phyloP scores from a whole-genome alignment of 352 stramenopile genomes.

The Pythium rishiriense region DNA sequence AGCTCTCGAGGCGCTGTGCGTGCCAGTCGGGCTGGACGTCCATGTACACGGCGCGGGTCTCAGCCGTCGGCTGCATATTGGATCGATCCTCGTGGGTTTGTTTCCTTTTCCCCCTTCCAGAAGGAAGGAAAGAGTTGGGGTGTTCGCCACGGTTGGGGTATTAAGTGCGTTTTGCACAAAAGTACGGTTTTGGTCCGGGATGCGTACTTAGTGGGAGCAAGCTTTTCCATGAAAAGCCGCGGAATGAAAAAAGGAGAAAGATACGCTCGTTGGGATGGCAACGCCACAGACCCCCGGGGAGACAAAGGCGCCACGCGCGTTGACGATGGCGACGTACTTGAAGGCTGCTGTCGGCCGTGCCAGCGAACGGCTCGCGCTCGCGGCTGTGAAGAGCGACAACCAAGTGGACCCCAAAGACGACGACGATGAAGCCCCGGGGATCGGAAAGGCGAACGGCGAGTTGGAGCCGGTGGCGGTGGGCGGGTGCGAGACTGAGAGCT shows the following conservation, averaged over 20 bases:
- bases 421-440: neutral
- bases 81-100: neutral
- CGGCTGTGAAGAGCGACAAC: neutral
- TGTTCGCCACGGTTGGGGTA: neutral
- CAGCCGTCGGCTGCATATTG: slow-evolving; percentile 6
- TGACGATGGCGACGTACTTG: slow-evolving; percentile 44
- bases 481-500: slow-evolving; percentile 15
- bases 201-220: slow-evolving; percentile 9
- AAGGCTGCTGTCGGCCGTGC: slow-evolving; percentile 37
- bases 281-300: neutral
- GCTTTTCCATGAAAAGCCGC: slow-evolving; percentile 19
- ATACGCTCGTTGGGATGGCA: slow-evolving; percentile 8
- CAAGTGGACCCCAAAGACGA: neutral
- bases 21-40: slow-evolving; percentile 73
- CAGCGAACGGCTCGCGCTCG: slow-evolving; percentile 10
- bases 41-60: slow-evolving; percentile 41
- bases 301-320: slow-evolving; percentile 4
- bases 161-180: neutral
- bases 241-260: slow-evolving; percentile 13
- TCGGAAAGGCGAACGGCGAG: neutral
- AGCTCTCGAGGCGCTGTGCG: slow-evolving; percentile 20
- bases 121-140: neutral
- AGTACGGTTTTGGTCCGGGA: neutral
- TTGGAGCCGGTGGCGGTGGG: neutral
- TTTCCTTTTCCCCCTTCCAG: slow-evolving; percentile 16